Conservation (phyloP, 1,139 yeast species). For the Blastobotrys serpentis region DNA sequence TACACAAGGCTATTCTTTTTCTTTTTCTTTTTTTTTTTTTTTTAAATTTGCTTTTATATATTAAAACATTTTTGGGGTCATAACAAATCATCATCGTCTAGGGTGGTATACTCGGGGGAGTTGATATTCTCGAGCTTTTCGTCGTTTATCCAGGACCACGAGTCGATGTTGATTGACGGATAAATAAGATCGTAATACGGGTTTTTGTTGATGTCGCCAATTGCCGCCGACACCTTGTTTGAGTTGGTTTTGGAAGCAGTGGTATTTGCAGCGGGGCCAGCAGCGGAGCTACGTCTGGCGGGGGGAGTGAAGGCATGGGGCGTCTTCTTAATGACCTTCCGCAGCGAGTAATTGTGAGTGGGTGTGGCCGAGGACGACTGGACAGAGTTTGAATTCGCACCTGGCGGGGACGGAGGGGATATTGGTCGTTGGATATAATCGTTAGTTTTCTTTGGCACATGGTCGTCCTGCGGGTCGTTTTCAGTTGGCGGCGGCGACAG, state of each 20-base stretch:
- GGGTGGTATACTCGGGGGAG: conserved; percentile 25
- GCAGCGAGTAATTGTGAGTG: conserved; percentile 23
- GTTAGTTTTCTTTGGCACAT: background rate
- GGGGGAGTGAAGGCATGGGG: conserved; percentile 32
- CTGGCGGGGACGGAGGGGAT: conserved; percentile 10
- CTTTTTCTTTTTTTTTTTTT: background rate
- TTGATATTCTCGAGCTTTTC: conserved; percentile 22
- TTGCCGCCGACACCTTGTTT: conserved; percentile 1
- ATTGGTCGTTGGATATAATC: conserved; percentile 4
- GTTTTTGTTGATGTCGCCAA: conserved; percentile 19
- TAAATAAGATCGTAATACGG: conserved; percentile 31
- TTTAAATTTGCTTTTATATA: no score
- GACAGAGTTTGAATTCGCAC: conserved; percentile 10
- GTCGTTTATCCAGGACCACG: conserved; percentile 22
- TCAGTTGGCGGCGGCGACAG: conserved; percentile 21
- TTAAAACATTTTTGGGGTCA: no score
- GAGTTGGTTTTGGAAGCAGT: background rate
- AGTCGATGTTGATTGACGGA: conserved; percentile 19
- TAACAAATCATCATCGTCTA: conserved; percentile 25
- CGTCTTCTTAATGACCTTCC: conserved; percentile 29
- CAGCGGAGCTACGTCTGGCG: conserved; percentile 18
- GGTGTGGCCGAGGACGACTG: conserved; percentile 20
- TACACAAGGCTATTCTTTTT: no score
- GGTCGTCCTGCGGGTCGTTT: conserved; percentile 8
- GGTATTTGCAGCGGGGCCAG: conserved; percentile 13